These are phyloP conservation scores for Phytophthora citrophthora DNA, from an alignment of 352 stramenopile genomes.

Conservation along the genomic window DNA sequence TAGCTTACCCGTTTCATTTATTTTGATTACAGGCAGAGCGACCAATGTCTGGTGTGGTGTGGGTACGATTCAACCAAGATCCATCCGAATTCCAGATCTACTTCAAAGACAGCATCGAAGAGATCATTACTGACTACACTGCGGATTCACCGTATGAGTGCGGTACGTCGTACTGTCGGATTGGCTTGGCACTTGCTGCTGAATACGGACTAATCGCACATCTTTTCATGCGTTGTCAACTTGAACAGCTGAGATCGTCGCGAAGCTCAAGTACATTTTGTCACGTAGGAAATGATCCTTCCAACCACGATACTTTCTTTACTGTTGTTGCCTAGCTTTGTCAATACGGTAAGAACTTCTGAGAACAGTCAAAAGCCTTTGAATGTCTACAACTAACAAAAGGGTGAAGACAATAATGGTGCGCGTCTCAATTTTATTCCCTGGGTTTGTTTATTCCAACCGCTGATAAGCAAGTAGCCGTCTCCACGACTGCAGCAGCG, in stretches of 20 bases:
- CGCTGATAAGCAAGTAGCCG: conserved; percentile 30
- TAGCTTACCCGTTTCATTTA: conserved; percentile 2
- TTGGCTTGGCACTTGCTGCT: background rate
- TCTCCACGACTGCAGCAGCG: conserved; percentile 31
- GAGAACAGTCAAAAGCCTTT: no score
- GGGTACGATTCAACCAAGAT: conserved; percentile 88
- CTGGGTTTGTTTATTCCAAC: conserved; percentile 55
- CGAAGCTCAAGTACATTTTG: conserved; percentile 92
- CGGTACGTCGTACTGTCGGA: conserved; percentile 47
- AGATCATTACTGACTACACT: conserved; percentile 91
- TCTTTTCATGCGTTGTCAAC: conserved; percentile 16
- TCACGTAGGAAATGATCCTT: conserved; percentile 71
- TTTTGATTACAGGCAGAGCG: conserved; percentile 62
- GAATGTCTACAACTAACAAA: background rate
- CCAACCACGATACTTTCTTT: background rate
- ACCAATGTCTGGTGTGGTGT: conserved; percentile 86
- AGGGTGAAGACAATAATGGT: conserved; percentile 52
- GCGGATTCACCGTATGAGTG: conserved; percentile 90
- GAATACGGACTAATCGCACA: conserved; percentile 10
- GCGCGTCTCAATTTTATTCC: conserved; percentile 89
- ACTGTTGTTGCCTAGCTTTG: background rate
- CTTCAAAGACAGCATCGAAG: conserved; percentile 89
- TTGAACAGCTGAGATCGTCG: conserved; percentile 82
- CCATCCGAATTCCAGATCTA: conserved; percentile 90
- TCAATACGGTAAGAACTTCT: background rate